Evolutionary conservation across 345 rosid species (phyloP).

Genomic region (Populus pruinosa): DNA sequence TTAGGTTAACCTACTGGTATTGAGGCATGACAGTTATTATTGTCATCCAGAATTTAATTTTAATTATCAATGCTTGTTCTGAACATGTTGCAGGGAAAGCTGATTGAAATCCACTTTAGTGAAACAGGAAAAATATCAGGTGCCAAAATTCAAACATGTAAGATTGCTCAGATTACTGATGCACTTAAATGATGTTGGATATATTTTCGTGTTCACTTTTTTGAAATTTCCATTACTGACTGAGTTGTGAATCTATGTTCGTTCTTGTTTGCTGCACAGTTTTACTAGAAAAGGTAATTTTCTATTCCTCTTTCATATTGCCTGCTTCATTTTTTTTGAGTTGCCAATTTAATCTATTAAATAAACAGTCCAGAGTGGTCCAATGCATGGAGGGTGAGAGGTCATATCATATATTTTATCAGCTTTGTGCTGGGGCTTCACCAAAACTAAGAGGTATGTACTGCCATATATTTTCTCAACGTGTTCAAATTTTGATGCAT

Average conservation of each 20-base stretch:
- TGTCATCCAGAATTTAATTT: background rate
- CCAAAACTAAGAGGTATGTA: constrained; percentile 61
- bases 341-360: constrained; percentile 25
- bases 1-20: background rate
- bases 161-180: constrained; percentile 32
- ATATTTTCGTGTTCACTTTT: constrained; percentile 10
- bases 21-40: background rate
- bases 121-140: constrained; percentile 98
- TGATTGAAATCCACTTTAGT: constrained; percentile 94
- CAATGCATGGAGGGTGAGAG: constrained; percentile 96
- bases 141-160: constrained; percentile 96
- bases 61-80: constrained; percentile 25
- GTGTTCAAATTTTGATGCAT: background rate
- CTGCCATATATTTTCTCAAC: background rate
- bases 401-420: constrained; percentile 98
- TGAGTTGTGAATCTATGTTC: constrained; percentile 22
- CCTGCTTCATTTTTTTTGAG: background rate
- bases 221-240: constrained; percentile 31
- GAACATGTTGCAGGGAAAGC: constrained; percentile 68
- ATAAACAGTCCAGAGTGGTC: constrained; percentile 95
- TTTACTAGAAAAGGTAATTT: constrained; percentile 91
- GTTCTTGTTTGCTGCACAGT: constrained; percentile 47
- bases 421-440: constrained; percentile 96
- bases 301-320: constrained; percentile 10
- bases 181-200: constrained; percentile 2